Percentiles rank a stretch among this genome's conserved stretches.
Conservation (phyloP, 306 rosid species). For the Erythrophleum fordii region DNA sequence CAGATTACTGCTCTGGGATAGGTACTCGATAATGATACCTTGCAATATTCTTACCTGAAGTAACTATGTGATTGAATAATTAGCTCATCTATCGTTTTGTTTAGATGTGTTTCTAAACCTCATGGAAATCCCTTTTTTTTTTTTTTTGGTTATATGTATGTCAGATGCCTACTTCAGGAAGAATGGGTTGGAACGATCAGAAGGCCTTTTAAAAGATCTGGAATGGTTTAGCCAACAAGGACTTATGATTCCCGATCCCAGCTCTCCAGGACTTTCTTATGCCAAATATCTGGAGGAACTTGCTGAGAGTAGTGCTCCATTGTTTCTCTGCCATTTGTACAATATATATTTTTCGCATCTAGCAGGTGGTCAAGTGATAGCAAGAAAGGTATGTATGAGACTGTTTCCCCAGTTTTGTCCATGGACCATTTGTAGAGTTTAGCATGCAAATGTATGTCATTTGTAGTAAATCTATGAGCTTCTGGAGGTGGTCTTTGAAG, state of each 20-base stretch:
- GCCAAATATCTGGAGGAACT: constrained; percentile 72
- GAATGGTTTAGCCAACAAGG: constrained; percentile 70
- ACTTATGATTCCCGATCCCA: constrained; percentile 60
- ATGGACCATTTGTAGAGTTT: not conserved
- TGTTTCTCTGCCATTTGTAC: constrained; percentile 84
- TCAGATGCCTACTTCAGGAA: constrained; percentile 81
- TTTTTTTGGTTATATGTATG: too few relatives aligned
- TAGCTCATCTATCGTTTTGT: not conserved
- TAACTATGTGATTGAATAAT: not conserved
- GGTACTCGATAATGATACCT: not conserved
- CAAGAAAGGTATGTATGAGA: constrained; percentile 56
- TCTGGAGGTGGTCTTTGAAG: not conserved
- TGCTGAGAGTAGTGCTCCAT: constrained; percentile 64
- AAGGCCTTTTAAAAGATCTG: constrained; percentile 62
- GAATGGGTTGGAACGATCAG: constrained; percentile 86
- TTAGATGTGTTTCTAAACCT: constrained; percentile 1
- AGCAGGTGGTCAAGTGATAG: constrained; percentile 81
- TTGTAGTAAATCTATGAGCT: not conserved
- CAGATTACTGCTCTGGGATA: not conserved
- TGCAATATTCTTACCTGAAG: not conserved
- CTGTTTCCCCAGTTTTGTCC: not conserved
- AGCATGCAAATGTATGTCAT: not conserved
- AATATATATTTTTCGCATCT: constrained; percentile 83
- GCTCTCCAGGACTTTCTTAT: constrained; percentile 69
- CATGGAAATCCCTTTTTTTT: not conserved